These are phyloP conservation scores for Kwoniella dejecticola DNA, from an alignment of 768 basidiomycete species.

Conservation along the genomic window DNA sequence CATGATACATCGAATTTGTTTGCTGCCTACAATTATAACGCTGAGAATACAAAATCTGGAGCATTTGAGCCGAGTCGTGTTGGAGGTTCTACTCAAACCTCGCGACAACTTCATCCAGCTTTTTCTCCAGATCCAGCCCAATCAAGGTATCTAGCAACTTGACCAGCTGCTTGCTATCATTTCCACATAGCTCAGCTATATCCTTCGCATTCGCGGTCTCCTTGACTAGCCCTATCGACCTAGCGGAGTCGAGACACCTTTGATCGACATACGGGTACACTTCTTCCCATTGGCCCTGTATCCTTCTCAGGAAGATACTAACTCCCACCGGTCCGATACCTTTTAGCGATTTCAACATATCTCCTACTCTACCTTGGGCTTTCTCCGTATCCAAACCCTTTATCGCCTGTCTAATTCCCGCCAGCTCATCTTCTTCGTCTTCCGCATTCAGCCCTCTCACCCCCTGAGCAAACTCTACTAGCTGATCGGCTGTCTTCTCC, in stretches of 20 bases:
- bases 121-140: conserved; percentile 45
- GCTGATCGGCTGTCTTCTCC: conserved; percentile 40
- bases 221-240: conserved; percentile 29
- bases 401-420: conserved; percentile 26
- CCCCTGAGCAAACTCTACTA: conserved; percentile 37
- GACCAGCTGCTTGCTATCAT: conserved; percentile 31
- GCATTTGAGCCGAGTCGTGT: not conserved
- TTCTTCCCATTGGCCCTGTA: conserved; percentile 47
- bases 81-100: not conserved
- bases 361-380: conserved; percentile 30
- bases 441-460: conserved; percentile 34
- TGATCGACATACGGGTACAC: conserved; percentile 48
- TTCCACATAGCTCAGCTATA: conserved; percentile 25
- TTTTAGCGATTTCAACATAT: conserved; percentile 35
- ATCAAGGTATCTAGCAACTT: conserved; percentile 43
- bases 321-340: conserved; percentile 45
- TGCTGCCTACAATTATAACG: not conserved
- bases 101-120: conserved; percentile 30
- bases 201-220: conserved; percentile 25
- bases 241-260: conserved; percentile 33
- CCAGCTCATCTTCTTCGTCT: conserved; percentile 27
- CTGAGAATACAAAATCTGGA: not conserved
- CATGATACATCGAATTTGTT: not conserved
- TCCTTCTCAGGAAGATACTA: conserved; percentile 40
- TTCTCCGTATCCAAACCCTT: conserved; percentile 15